Evolutionary conservation across 371 early-diverging fungal genomes (phyloP), one percentile per base, ranked within the genome.

Genomic region (Zychaea mexicana): DNA sequence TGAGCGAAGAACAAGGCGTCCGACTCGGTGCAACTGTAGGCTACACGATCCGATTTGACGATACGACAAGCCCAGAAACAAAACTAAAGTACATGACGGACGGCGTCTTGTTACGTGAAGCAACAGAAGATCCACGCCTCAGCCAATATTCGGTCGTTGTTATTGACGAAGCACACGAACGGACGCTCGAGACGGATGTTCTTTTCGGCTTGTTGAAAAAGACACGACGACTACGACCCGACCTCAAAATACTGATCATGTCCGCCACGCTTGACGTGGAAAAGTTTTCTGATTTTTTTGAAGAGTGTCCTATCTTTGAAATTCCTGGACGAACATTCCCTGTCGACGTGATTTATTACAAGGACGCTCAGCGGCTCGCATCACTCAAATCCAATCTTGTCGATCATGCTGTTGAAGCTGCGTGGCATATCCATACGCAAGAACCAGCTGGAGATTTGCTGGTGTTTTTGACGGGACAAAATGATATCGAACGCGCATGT

Each of bases 141-240:
- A 63, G 60, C 2, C 82, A 85, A 19, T 95, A 94, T 60, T 88
- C 90, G 28, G 74, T 91, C 8, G 85, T 99, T 21, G 73, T 95
- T 10, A 83, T 94, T 15, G 98, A 98, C 71, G 98, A 98, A 80
- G 97, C 97, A 1, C 99, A 99, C 73, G 99, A 99, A 77, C 85
- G 98, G 49, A 92, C 90, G 0, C 76, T 96, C 1, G 95, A 96
- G 61, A 97, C 97, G 0, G 99, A 99, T 66, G 85, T 99, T 7
- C 69, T 98, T 4, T 89, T 99, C 69, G 96, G 96, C 2, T 74
- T 96, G 38, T 72, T 96, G 39, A 90, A 90, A 62, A 66, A 85
- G 66, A 83, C 88, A 47, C 82, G 75, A 64, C 61, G 75, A 31
- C 36, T 78, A 54, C 71, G 85, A n/a, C 76, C 78, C 5, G 82